phyloP scores from a whole-genome alignment of 768 basidiomycete genomes.

The Mycena filopes region DNA sequence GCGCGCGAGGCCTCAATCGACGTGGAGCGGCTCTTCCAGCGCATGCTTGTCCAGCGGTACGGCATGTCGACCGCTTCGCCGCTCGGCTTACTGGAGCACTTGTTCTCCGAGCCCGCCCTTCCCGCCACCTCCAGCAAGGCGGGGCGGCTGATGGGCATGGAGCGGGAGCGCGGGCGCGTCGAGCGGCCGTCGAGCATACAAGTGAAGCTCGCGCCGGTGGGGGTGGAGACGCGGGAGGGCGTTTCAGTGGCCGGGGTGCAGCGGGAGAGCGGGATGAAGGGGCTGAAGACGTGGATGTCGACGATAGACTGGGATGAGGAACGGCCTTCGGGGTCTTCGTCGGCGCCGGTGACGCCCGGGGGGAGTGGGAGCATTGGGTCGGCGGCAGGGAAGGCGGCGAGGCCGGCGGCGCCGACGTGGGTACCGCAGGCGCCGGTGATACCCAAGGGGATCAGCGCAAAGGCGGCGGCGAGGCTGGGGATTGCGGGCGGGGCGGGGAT shows the following conservation, averaged over 20 bases:
- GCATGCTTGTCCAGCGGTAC: constrained; percentile 52
- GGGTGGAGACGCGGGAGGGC: constrained; percentile 6
- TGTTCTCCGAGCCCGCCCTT: constrained; percentile 13
- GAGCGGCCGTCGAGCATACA: constrained; percentile 18
- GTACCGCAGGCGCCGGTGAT: constrained; percentile 15
- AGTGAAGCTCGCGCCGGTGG: constrained; percentile 32
- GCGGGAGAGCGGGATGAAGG: not conserved
- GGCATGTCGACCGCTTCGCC: constrained; percentile 42
- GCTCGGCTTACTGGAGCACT: constrained; percentile 40
- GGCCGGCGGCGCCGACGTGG: not conserved
- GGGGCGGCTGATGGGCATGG: not conserved
- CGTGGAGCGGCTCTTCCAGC: constrained; percentile 52
- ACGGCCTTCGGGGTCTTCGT: no score
- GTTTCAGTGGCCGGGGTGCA: not conserved
- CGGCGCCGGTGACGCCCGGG: no score
- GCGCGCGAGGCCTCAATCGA: constrained; percentile 18
- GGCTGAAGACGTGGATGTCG: constrained; percentile 3
- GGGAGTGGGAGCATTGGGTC: constrained; percentile 5
- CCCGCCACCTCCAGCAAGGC: not conserved
- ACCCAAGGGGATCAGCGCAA: constrained; percentile 30
- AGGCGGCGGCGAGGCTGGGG: constrained; percentile 32
- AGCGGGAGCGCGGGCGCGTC: not conserved
- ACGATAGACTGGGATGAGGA: constrained; percentile 8
- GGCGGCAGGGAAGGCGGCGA: not conserved
- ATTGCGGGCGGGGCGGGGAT: constrained; percentile 20